Evolutionary conservation across 2,329 filamentous ascomycete species (phyloP), one percentile per base, ranked within the genome.

Genomic region (Neurospora sp.): DNA sequence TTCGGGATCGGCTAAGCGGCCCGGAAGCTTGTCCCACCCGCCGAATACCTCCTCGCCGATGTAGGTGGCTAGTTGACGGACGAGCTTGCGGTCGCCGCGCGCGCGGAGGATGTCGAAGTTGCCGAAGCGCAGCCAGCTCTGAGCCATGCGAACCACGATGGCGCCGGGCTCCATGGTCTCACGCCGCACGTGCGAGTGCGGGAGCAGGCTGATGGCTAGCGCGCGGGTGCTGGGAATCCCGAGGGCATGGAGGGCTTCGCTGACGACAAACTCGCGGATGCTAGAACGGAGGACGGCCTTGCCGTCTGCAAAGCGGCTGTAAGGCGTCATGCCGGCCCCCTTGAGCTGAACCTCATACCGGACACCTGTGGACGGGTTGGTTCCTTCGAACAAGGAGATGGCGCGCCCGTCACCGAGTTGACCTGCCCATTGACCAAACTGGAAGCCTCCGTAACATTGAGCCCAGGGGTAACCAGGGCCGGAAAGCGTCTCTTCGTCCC

Each of bases 261-360:
- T 96, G 23, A 97, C 94, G 62, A 99, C 83, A 75, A 96, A 99
- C 81, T 99, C 96, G 71, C 96, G 87, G 74, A 99, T 97, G 77
- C 93, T 97, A 37, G 92, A 97, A 71, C 96, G 85, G 68, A 99
- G 83, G 2, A 99, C 96, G 0, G 96, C 96, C 78, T 96, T 95
- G 38, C 96, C 96, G 78, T 99, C 96, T 33, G 96, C 96, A 75
- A 99, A 99, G 3, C 96, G 90, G 46, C 92, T 97, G 81, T 99
- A 99, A 0, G 96, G 96, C 4, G 96, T 99, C 76, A 91, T 83
- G 5, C 96, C 96, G 17, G 96, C 96, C 33, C 96, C 96, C 80
- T 99, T 99, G 71, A 99, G 84, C 80, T 98, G 96, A 62, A 98
- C 79, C 80, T 99, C 96, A 78, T 97, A 97, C 36, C 92, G 87